Base-by-base conservation (phyloP, 2,329 filamentous ascomycete species). In the Penicillium sp. region DNA sequence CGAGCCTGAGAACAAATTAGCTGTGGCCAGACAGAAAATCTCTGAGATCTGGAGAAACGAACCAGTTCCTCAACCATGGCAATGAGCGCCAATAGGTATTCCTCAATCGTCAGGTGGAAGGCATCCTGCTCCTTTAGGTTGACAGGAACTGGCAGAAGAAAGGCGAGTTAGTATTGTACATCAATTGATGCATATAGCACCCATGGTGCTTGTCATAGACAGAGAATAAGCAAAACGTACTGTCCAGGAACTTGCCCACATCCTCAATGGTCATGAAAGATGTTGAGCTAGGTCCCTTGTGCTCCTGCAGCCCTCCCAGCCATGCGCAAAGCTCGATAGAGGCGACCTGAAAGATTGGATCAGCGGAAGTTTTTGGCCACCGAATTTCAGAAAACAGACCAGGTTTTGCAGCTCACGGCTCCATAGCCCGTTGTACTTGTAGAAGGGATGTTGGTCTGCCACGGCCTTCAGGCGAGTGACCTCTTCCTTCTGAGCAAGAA, bases 381-480 rank as follows among this genome's bases (percentile, higher is more conserved):
- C 57, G 34, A 35, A 16, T 37, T 25, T 23, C 44, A 39, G 34
- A 46, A 21, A 75, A 79, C 77, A 81, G 82, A 82, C 84, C 42
- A 90, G 84, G 71, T 90, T 90, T 74, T 97, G 93, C 52, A 97
- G 78, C 67, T 89, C 85, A 55, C 90, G 85, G 29, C 86, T 83
- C 94, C 94, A 99, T 71, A 91, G 85, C 54, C 81, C 79, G 75
- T 97, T 97, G 79, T 95, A 97, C 82, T 96, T 97, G 85, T 97
- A 99, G 80, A 97, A 99, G 0, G 94, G 93, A 67, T 95, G 88
- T 71, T 89, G 82, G 27, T 91, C 92, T 2, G 92, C 91, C 52
- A 90, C 83, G 52, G 81, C 76, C 58, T 85, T 83, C 42, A 99
- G 83, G 62, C 87, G 85, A 54, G 79, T 76, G 44, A 97, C 82